Evolutionary conservation across 345 rosid species (phyloP).

Genomic region (Citropsis articulata): DNA sequence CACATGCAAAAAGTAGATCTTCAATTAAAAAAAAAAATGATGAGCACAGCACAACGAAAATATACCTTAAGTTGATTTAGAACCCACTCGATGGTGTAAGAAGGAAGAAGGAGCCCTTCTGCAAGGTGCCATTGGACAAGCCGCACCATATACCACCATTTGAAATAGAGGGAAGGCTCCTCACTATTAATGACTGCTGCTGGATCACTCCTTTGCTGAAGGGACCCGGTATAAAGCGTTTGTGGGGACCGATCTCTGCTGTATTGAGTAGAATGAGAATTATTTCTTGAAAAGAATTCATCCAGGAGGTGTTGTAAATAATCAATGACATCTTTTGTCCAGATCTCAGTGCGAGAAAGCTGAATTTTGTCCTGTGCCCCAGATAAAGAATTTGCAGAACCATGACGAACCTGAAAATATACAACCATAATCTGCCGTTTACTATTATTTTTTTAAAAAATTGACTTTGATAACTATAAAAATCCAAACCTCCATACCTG

Average conservation of each 20-base stretch:
- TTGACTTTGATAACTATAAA: background rate
- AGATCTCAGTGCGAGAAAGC: constrained; percentile 69
- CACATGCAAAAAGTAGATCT: background rate
- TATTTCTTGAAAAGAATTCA: constrained; percentile 63
- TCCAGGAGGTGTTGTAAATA: constrained; percentile 82
- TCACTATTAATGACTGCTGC: constrained; percentile 58
- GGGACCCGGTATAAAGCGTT: constrained; percentile 62
- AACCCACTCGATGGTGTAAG: constrained; percentile 92
- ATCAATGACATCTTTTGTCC: constrained; percentile 96
- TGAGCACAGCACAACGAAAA: background rate
- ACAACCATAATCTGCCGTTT: constrained; percentile 25
- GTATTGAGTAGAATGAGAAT: constrained; percentile 57
- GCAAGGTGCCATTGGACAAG: constrained; percentile 92
- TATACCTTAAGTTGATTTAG: constrained; percentile 81
- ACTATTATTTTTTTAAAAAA: background rate
- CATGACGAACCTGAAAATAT: constrained; percentile 70
- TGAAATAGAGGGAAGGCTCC: constrained; percentile 80
- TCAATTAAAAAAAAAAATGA: background rate
- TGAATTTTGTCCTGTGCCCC: constrained; percentile 67
- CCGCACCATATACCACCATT: constrained; percentile 95
- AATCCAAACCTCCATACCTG: constrained; percentile 53
- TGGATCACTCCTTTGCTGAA: constrained; percentile 53
- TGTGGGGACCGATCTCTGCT: constrained; percentile 65
- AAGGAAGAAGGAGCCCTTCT: constrained; percentile 90
- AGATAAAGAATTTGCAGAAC: constrained; percentile 58